Conservation (phyloP, 805 yeast genomes). For the Starmera pachycereana region DNA sequence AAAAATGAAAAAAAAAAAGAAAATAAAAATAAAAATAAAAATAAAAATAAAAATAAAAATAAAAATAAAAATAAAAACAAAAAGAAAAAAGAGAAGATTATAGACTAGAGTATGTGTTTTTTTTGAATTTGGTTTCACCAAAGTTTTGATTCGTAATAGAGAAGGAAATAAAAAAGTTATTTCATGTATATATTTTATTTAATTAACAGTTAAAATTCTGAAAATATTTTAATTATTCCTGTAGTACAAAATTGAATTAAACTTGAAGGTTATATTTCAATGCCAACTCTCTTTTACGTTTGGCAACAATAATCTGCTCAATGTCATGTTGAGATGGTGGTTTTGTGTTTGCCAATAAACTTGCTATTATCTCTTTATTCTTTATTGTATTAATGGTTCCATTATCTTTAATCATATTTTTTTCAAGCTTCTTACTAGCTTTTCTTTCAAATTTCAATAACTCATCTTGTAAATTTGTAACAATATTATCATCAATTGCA, state of each 20-base stretch:
- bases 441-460: slow-evolving; percentile 22
- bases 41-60: not conserved
- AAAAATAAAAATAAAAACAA: not conserved
- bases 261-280: slow-evolving; percentile 1
- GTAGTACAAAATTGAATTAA: no score
- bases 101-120: no score
- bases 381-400: not conserved
- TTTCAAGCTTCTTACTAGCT: slow-evolving; percentile 8
- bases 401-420: not conserved
- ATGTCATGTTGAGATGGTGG: slow-evolving; percentile 22
- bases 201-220: not conserved
- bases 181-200: not conserved
- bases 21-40: not conserved
- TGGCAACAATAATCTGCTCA: slow-evolving; percentile 34
- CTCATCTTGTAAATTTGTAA: slow-evolving; percentile 8
- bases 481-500: not conserved
- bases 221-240: no score
- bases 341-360: slow-evolving; percentile 14
- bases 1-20: no score
- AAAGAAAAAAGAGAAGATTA: not conserved
- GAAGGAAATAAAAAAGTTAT: not conserved
- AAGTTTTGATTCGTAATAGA: not conserved
- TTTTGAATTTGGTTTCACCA: no score
- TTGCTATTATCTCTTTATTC: slow-evolving; percentile 6
- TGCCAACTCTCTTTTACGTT: slow-evolving; percentile 30